Conservation (phyloP, 305 asterid genomes). For the Rubia tinctorum region DNA sequence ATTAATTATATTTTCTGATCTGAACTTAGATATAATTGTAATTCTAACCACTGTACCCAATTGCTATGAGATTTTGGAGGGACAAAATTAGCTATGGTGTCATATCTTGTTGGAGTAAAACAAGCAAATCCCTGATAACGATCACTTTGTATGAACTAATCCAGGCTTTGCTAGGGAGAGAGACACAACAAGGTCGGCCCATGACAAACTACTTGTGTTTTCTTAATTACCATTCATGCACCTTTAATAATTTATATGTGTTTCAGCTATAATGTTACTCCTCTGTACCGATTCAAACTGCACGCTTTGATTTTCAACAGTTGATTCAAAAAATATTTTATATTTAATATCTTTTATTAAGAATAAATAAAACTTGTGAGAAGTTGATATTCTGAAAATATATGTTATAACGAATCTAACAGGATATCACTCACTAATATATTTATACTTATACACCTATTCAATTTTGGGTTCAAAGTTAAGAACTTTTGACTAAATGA, state of each 20-base stretch:
- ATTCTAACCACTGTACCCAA: neutral
- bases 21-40: neutral
- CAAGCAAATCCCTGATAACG: conserved; percentile 13
- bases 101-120: conserved; percentile 16
- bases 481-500: no score
- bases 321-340: no score
- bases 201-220: conserved; percentile 1
- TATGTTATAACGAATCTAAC: no score
- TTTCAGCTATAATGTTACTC: neutral
- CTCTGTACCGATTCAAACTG: no score
- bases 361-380: no score
- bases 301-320: no score
- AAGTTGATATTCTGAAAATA: no score
- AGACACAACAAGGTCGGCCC: neutral
- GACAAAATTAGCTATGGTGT: conserved; percentile 10
- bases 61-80: neutral
- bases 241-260: conserved; percentile 4
- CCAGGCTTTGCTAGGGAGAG: neutral
- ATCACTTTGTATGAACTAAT: conserved; percentile 6
- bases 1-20: no score
- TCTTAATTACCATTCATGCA: neutral
- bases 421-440: no score
- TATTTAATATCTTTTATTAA: no score
- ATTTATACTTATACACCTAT: no score
- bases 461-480: no score